phyloP scores from a whole-genome alignment of 768 basidiomycete genomes.

The Plicaturopsis crispa region DNA sequence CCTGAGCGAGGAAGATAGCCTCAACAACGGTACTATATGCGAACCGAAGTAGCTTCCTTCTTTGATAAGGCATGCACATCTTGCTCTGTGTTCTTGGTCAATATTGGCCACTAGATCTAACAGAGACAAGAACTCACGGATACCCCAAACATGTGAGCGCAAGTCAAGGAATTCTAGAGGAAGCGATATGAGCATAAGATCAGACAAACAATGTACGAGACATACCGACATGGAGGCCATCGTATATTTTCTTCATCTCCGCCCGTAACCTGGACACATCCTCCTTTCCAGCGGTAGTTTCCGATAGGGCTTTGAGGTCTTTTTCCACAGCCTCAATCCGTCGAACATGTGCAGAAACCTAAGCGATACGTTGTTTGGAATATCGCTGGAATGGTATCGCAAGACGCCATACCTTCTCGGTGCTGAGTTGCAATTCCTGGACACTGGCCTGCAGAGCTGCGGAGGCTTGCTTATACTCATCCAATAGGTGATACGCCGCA shows the following conservation, averaged over 20 bases:
- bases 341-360: slow-evolving; percentile 80
- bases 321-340: slow-evolving; percentile 87
- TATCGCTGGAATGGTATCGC: background rate
- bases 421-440: slow-evolving; percentile 77
- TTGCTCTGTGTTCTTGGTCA: slow-evolving; percentile 75
- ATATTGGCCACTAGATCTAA: too few species aligned
- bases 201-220: slow-evolving; percentile 4
- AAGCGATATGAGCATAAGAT: background rate
- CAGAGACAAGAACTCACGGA: slow-evolving; percentile 71
- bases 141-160: slow-evolving; percentile 79
- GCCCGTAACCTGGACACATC: slow-evolving; percentile 68
- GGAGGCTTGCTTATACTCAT: slow-evolving; percentile 87
- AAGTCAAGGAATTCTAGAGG: slow-evolving; percentile 70
- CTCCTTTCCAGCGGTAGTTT: slow-evolving; percentile 65
- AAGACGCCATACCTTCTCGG: slow-evolving; percentile 54
- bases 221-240: slow-evolving; percentile 74
- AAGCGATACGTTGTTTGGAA: background rate
- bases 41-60: slow-evolving; percentile 55
- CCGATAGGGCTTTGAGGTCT: slow-evolving; percentile 70
- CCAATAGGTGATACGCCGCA: slow-evolving; percentile 81
- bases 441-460: slow-evolving; percentile 84
- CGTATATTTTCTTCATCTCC: slow-evolving; percentile 84
- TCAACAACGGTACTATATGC: too few species aligned
- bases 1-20: too few species aligned
- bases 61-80: slow-evolving; percentile 70